Base-by-base conservation (phyloP, 202 grass and related monocot species). In the Schoenoplectus tabernaemontani region DNA sequence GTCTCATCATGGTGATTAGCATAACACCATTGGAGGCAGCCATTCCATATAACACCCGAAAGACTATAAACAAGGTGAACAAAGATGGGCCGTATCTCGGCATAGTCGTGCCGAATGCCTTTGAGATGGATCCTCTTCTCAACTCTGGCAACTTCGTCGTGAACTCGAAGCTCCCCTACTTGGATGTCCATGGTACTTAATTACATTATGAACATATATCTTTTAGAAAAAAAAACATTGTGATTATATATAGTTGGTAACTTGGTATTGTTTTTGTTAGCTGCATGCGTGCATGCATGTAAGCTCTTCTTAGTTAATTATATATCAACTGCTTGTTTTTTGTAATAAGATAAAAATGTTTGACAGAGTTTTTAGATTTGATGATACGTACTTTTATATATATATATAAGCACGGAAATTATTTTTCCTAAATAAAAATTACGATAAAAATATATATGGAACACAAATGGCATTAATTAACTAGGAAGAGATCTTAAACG, bases 51-150 rank as follows among this genome's bases (percentile, higher is more conserved):
- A 44, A 51, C 26, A 63, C 26, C 5, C 47, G 36, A 42, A n/a
- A 47, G 28, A 64, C 23, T 44, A 54, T 87, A 34, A 2, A 13
- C 36, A 13, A 0, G 5, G 85, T 84, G 34, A 92, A 96, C 64
- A 83, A 63, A 4, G 3, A 59, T 1, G 87, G 84, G 0, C 87
- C 93, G 0, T 96, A 84, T 79, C 23, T 92, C 39, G 93, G 93
- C 5, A 77, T 96, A 4, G 82, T 96, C 7, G 89, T 92, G 42
- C 87, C 93, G 53, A 96, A 96, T 78, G 57, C 89, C 11, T 92
- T 82, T 48, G 92, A 96, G 79, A 90, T 96, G 89, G 65, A 41
- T 7, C 89, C 92, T 23, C 79, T 96, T 5, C 84, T 96, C 34
- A 72, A 84, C 16, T 88, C 85, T 0, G 39, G 72, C 2, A 79